phyloP scores from a whole-genome alignment of 2,329 filamentous ascomycete species.

The Escovopsis sp. region DNA sequence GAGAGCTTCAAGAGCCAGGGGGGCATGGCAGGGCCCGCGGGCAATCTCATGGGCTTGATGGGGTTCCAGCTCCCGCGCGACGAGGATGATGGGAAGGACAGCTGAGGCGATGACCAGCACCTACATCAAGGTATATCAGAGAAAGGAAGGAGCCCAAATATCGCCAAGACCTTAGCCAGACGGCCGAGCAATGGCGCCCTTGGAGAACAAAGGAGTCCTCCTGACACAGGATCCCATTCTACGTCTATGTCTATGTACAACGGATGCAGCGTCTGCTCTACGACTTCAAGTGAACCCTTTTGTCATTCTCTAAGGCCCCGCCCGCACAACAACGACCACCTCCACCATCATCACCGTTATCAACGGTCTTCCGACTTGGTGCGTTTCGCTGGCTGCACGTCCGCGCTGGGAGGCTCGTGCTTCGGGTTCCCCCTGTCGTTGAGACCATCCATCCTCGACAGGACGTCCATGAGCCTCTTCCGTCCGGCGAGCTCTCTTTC shows the following conservation, averaged over 20 bases:
- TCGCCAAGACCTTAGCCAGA: too few relatives aligned
- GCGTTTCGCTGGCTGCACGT: conserved; percentile 30
- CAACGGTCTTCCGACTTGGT: conserved; percentile 13
- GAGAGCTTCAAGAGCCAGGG: conserved; percentile 87
- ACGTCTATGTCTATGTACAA: too few relatives aligned
- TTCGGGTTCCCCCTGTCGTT: conserved; percentile 15
- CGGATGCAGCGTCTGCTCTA: too few relatives aligned
- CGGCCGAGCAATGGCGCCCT: too few relatives aligned
- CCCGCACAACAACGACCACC: too few relatives aligned
- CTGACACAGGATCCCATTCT: too few relatives aligned
- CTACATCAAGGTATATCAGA: too few relatives aligned
- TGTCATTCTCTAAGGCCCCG: too few relatives aligned
- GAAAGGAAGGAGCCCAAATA: too few relatives aligned
- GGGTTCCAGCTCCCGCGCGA: conserved; percentile 69
- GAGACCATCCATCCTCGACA: conserved; percentile 30
- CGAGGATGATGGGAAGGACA: conserved; percentile 38
- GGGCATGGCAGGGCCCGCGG: conserved; percentile 70
- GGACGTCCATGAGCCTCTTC: conserved; percentile 30
- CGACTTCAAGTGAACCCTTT: too few relatives aligned
- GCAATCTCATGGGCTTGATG: conserved; percentile 79
- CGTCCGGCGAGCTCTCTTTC: conserved; percentile 36
- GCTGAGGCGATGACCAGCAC: conserved; percentile 11
- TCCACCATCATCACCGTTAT: conserved; percentile 4
- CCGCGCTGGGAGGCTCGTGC: conserved; percentile 22
- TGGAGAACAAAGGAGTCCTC: too few relatives aligned